These are phyloP conservation scores for Pseudocercospora eumusae DNA, from an alignment of 2,329 filamentous ascomycete genomes.

Conservation along the genomic window DNA sequence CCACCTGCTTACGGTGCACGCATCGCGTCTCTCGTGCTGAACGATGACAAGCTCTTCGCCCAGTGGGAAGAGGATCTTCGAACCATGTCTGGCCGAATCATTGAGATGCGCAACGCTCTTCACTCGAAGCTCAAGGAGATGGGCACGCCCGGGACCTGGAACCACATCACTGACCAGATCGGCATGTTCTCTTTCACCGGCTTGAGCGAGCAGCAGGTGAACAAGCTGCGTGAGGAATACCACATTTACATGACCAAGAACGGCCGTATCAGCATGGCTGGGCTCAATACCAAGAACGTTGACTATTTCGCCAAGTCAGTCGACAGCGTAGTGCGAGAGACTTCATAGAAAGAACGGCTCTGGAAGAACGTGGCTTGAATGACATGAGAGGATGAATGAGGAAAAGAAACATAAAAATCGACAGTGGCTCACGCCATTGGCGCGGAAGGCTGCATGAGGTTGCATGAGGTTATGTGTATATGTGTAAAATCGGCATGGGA, in stretches of 20 bases:
- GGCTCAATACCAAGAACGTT: conserved; percentile 88
- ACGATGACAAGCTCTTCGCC: conserved; percentile 75
- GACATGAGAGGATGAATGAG: conserved; percentile 1
- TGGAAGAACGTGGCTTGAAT: conserved; percentile 3
- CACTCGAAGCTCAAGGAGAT: conserved; percentile 79
- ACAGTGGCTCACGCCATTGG: conserved; percentile 9
- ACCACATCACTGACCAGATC: conserved; percentile 97
- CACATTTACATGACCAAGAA: conserved; percentile 97
- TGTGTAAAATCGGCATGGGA: background rate
- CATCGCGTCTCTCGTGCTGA: conserved; percentile 81
- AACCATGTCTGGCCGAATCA: conserved; percentile 95
- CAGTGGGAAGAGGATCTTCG: conserved; percentile 91
- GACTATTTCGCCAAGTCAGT: conserved; percentile 91
- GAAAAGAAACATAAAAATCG: background rate
- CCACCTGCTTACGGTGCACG: conserved; percentile 91
- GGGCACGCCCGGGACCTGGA: conserved; percentile 86
- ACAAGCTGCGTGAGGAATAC: conserved; percentile 66
- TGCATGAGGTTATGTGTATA: conserved; percentile 2
- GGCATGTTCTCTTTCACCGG: conserved; percentile 99
- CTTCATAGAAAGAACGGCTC: conserved; percentile 24
- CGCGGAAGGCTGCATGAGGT: background rate
- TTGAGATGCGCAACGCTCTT: conserved; percentile 80
- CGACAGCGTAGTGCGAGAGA: conserved; percentile 74
- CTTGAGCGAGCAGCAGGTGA: conserved; percentile 70
- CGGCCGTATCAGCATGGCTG: conserved; percentile 96